These are phyloP conservation scores for Boletales sp. DNA, from an alignment of 768 basidiomycete genomes.

Conservation along the genomic window DNA sequence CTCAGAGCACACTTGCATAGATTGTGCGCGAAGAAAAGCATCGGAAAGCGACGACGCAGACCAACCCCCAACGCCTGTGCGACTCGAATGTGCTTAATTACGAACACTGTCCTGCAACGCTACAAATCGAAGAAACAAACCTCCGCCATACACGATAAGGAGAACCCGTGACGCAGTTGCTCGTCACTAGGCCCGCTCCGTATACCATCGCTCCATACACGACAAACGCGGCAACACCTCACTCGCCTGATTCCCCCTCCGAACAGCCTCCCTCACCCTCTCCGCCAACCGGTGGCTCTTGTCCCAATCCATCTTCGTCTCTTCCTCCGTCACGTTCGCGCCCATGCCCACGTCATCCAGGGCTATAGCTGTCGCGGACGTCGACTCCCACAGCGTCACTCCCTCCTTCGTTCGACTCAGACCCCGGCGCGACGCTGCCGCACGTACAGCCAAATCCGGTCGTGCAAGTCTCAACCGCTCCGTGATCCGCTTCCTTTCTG, in stretches of 20 bases:
- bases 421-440: conserved; percentile 23
- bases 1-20: too few relatives aligned
- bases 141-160: too few relatives aligned
- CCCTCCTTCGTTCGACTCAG: conserved; percentile 1
- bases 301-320: conserved; percentile 25
- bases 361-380: neutral
- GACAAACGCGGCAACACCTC: conserved; percentile 27
- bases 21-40: too few relatives aligned
- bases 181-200: neutral
- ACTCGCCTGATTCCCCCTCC: conserved; percentile 13
- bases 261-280: conserved; percentile 20
- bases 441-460: conserved; percentile 38
- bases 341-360: neutral
- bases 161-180: neutral
- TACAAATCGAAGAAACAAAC: too few relatives aligned
- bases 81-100: too few relatives aligned
- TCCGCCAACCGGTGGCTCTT: conserved; percentile 21
- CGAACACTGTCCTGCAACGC: too few relatives aligned
- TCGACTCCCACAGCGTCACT: neutral
- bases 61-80: too few relatives aligned
- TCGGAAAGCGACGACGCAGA: too few relatives aligned
- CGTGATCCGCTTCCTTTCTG: conserved; percentile 23
- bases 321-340: neutral
- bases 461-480: conserved; percentile 42
- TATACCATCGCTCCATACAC: conserved; percentile 20